Conservation (phyloP, 1,284 basidiomycete genomes). For the Cerrena zonata region DNA sequence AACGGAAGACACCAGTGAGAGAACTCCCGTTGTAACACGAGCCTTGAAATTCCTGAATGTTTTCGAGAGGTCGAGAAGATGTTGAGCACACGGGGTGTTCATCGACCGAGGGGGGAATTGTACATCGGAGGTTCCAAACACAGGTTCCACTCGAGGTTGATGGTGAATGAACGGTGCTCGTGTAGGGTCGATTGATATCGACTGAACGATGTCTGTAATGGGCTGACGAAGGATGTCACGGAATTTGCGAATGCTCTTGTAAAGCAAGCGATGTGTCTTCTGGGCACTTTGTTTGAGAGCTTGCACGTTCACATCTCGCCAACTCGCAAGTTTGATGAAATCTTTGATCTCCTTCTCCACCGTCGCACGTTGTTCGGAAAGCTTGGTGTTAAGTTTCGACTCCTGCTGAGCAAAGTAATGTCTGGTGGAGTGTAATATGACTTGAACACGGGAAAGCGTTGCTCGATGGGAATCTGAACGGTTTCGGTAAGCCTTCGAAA, state of each 20-base stretch:
- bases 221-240: constrained; percentile 83
- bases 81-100: constrained; percentile 17
- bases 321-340: constrained; percentile 92
- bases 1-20: constrained; percentile 36
- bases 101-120: constrained; percentile 12
- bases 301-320: constrained; percentile 96
- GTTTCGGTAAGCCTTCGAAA: constrained; percentile 29
- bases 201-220: constrained; percentile 41
- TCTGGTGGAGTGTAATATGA: constrained; percentile 66
- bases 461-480: constrained; percentile 24
- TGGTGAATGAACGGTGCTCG: neutral
- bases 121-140: neutral
- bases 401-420: constrained; percentile 66
- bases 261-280: constrained; percentile 86
- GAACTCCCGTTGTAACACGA: constrained; percentile 39
- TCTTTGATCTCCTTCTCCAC: constrained; percentile 81
- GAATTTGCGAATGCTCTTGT: constrained; percentile 89
- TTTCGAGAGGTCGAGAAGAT: constrained; percentile 37
- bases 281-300: constrained; percentile 90
- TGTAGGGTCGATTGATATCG: constrained; percentile 29
- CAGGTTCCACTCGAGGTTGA: neutral
- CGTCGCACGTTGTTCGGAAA: constrained; percentile 55
- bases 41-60: constrained; percentile 46
- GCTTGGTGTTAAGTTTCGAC: constrained; percentile 41
- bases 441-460: constrained; percentile 43